phyloP scores from a whole-genome alignment of 371 early-diverging fungal genomes.

The Mycotypha africana region DNA sequence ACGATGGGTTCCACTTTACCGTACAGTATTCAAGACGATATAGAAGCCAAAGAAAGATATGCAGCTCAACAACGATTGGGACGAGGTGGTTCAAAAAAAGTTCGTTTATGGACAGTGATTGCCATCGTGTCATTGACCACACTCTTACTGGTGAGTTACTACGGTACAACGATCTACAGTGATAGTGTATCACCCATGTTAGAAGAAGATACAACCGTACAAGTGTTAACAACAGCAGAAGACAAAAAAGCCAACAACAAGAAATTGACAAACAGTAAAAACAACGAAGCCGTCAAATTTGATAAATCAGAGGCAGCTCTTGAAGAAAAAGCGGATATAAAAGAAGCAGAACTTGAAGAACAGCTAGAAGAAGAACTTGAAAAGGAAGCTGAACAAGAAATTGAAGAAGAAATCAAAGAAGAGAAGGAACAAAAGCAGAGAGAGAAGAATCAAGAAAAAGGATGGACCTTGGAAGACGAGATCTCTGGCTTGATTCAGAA shows the following conservation, averaged over 20 bases:
- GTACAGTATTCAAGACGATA: conserved; percentile 19
- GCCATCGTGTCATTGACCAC: conserved; percentile 1
- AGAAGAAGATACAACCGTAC: no score
- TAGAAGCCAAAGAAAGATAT: conserved; percentile 16
- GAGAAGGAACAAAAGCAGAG: no score
- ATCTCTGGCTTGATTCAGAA: conserved; percentile 4
- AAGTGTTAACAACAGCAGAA: no score
- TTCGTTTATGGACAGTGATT: conserved; percentile 12
- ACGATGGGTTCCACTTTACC: conserved; percentile 3
- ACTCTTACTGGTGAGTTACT: conserved; percentile 5
- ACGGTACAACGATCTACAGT: not conserved
- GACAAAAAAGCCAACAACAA: no score
- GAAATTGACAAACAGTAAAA: no score
- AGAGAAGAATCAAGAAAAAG: not conserved
- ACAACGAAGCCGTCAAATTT: no score
- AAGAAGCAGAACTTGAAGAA: no score
- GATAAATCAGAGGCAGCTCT: not conserved
- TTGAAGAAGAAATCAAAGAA: no score
- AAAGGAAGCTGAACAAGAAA: no score
- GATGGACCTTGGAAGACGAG: conserved; percentile 12
- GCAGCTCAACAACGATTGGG: conserved; percentile 4
- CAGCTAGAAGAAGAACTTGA: no score
- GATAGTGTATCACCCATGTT: no score
- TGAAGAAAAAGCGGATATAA: not conserved
- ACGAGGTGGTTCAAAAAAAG: conserved; percentile 6